Conservation (phyloP, 352 stramenopile species). For the Hyaloperonospora arabidopsidis region DNA sequence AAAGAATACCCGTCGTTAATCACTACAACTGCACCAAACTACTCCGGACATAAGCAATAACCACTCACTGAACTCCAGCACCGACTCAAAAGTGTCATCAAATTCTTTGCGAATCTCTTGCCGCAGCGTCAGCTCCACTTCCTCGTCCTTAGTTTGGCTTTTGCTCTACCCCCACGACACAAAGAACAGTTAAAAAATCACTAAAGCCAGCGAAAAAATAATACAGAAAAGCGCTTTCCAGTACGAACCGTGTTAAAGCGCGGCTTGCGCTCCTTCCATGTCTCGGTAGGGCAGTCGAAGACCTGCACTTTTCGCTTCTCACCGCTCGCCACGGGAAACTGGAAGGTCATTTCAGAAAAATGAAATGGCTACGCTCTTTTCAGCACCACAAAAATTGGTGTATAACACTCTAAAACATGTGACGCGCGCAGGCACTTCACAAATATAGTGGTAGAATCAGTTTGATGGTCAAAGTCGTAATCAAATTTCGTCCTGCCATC, state of each 20-base stretch:
- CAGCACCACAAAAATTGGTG: not conserved
- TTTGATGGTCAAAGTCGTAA: no score
- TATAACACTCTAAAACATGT: not conserved
- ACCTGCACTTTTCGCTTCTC: constrained; percentile 76
- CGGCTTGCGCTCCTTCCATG: constrained; percentile 53
- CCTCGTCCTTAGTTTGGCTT: constrained; percentile 22
- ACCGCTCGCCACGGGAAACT: constrained; percentile 65
- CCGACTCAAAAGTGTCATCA: constrained; percentile 58
- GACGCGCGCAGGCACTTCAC: not conserved
- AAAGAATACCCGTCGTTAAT: no score
- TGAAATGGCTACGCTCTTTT: no score
- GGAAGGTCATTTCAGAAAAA: constrained; percentile 35
- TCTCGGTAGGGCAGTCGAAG: constrained; percentile 64
- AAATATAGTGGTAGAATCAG: no score
- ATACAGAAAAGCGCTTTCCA: not conserved
- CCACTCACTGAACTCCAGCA: constrained; percentile 16
- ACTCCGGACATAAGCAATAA: not conserved
- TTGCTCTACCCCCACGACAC: constrained; percentile 1
- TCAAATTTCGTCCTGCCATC: no score
- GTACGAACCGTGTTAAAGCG: constrained; percentile 23
- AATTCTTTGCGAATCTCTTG: constrained; percentile 77
- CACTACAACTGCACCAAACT: no score
- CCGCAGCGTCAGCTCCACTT: constrained; percentile 38
- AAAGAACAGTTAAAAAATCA: not conserved
- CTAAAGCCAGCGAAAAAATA: not conserved